Evolutionary conservation across 176 grass and related monocot species (phyloP).

Genomic region (Tillandsia leiboldiana): DNA sequence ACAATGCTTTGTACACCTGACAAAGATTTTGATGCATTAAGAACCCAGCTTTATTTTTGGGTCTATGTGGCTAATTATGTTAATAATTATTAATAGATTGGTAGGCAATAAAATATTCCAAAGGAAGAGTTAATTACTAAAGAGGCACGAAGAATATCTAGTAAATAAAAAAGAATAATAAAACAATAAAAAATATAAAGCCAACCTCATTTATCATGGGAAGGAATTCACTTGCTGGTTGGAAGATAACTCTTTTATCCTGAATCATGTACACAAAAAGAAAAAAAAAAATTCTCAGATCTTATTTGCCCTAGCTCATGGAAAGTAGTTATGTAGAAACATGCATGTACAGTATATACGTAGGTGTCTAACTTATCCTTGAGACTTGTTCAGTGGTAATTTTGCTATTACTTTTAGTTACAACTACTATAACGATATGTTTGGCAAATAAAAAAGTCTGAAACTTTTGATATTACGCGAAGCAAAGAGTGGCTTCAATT

Average conservation of each 20-base stretch:
- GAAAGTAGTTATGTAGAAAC: no score
- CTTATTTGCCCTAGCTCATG: no score
- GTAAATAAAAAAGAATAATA: neutral
- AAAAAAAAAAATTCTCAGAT: no score
- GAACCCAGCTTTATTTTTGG: neutral
- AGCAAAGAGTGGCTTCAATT: constrained; percentile 11
- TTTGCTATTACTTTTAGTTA: no score
- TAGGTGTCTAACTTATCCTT: no score
- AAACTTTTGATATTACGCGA: no score
- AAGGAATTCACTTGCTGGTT: constrained; percentile 75
- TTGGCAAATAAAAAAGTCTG: no score
- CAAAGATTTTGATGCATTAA: neutral
- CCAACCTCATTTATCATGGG: constrained; percentile 68
- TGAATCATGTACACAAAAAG: constrained; percentile 6
- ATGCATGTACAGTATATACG: no score
- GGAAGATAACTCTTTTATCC: constrained; percentile 53
- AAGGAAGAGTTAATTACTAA: neutral
- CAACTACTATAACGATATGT: neutral
- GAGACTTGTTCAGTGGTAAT: no score
- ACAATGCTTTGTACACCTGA: constrained; percentile 36
- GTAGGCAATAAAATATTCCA: no score
- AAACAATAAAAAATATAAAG: neutral
- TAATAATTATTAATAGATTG: no score
- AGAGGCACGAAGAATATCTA: neutral
- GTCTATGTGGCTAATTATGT: no score